Evolutionary conservation across 1,139 yeast species (phyloP).

Genomic region (Taphrina wiesneri): DNA sequence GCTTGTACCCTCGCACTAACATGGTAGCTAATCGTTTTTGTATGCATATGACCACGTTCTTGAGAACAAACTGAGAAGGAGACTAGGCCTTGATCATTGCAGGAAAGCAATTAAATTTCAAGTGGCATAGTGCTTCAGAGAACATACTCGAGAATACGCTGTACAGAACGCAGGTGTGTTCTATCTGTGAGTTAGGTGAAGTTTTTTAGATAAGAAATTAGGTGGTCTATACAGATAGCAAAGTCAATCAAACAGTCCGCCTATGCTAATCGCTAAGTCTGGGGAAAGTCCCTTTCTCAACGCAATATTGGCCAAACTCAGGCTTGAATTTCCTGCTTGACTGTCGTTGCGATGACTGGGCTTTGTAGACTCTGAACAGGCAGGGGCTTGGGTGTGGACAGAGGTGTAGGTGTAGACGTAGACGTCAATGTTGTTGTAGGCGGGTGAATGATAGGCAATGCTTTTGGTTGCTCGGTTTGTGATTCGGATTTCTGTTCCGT

Average conservation of each 20-base stretch:
- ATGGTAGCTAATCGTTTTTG: no score
- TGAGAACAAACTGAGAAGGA: no score
- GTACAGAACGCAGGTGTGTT: no score
- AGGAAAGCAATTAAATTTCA: no score
- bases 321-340: constrained; percentile 15
- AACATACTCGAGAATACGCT: no score
- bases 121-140: no score
- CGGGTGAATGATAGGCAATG: not conserved
- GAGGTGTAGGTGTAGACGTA: not conserved
- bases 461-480: not conserved
- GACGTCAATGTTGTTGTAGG: not conserved
- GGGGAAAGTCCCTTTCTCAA: not conserved
- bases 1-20: no score
- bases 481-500: not conserved
- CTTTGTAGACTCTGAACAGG: not conserved
- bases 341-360: not conserved
- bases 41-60: no score
- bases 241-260: not conserved
- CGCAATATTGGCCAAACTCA: not conserved
- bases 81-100: no score
- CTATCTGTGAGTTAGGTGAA: no score
- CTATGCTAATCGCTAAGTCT: not conserved
- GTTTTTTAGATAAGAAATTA: no score
- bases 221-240: no score
- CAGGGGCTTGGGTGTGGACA: not conserved